These are phyloP conservation scores for Leccinum variabile DNA, from an alignment of 1,284 basidiomycete genomes.

Conservation along the genomic window DNA sequence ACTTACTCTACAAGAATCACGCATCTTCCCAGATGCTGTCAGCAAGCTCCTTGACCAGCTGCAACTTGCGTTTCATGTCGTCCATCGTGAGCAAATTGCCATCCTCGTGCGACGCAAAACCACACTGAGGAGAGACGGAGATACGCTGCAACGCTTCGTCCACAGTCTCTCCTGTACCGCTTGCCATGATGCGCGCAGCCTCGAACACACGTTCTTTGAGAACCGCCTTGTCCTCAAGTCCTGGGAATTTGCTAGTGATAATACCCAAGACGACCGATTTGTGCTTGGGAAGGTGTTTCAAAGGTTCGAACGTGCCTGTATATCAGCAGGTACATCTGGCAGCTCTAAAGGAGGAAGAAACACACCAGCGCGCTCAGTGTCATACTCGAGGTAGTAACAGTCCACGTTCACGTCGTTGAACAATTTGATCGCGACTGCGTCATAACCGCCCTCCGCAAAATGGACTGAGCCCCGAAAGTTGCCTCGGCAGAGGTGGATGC, in stretches of 20 bases:
- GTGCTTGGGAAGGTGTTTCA: neutral
- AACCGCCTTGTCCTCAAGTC: neutral
- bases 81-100: neutral
- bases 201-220: neutral
- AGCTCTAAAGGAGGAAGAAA: neutral
- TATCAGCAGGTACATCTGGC: neutral
- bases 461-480: neutral
- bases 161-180: neutral
- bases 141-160: neutral
- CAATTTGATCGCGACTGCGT: neutral
- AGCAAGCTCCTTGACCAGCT: neutral
- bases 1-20: neutral
- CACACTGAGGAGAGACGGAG: neutral
- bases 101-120: neutral
- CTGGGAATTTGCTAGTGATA: neutral
- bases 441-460: neutral
- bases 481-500: neutral
- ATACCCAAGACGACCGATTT: neutral
- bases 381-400: neutral
- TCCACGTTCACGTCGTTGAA: neutral
- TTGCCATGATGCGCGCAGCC: neutral
- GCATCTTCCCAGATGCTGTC: neutral
- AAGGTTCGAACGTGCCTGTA: neutral
- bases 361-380: neutral
- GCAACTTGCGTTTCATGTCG: neutral